Evolutionary conservation across 2,329 filamentous ascomycete genomes (phyloP).

Genomic region (Neocatenulostroma microsporum): DNA sequence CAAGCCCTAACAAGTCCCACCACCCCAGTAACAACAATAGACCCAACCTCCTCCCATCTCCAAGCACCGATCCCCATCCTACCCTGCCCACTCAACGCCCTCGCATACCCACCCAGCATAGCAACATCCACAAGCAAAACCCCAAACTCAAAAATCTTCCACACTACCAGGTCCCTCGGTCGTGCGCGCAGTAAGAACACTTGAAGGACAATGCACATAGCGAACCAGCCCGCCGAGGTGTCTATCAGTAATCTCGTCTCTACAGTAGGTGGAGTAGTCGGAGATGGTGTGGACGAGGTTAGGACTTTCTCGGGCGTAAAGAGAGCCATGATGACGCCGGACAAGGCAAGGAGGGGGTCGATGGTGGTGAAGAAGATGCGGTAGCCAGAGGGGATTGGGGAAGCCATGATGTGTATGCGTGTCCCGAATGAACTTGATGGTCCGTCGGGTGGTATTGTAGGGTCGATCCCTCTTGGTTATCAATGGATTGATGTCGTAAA

Average conservation of each 20-base stretch:
- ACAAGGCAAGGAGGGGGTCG: constrained; percentile 2
- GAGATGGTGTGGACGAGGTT: constrained; percentile 1
- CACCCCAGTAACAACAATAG: not conserved
- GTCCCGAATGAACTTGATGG: too few species aligned
- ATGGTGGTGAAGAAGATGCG: constrained; percentile 8
- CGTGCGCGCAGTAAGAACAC: constrained; percentile 7
- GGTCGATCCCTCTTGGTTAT: too few species aligned
- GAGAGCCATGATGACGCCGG: constrained; percentile 4
- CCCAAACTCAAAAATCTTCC: constrained; percentile 6
- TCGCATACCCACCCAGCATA: constrained; percentile 3
- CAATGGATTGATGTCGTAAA: too few species aligned
- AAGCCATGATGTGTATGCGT: too few species aligned
- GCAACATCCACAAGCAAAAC: constrained; percentile 5
- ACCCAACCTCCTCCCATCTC: constrained; percentile 1
- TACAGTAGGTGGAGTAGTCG: constrained; percentile 2
- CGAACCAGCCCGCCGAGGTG: constrained; percentile 7
- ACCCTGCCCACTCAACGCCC: constrained; percentile 3
- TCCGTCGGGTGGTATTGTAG: too few species aligned
- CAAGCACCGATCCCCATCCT: not conserved
- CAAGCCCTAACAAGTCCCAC: not conserved
- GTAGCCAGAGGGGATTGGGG: constrained; percentile 2
- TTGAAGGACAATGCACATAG: constrained; percentile 3
- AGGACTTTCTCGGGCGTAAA: not conserved
- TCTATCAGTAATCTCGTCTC: constrained; percentile 7
- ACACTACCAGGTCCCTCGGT: constrained; percentile 9